Base-by-base conservation (phyloP, 2,329 filamentous ascomycete genomes). In the Thelonectria blattea region DNA sequence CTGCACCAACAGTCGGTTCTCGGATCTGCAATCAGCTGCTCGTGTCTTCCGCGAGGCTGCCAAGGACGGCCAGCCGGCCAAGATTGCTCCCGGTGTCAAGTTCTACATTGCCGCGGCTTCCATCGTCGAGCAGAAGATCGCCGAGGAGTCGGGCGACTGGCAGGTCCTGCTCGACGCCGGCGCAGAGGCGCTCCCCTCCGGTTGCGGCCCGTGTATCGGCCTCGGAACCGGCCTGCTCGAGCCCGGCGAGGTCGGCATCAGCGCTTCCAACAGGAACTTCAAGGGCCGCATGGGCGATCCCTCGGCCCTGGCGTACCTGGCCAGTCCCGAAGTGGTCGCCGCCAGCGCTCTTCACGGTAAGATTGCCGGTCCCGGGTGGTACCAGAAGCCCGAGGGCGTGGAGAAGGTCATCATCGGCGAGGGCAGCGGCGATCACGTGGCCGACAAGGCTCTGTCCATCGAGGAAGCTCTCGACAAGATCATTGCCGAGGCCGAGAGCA, bases 31-130 rank as follows among this genome's bases (percentile, higher is more conserved):
- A 0, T 88, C 90, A 0, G 94, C 94, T 10, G 92, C 92, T 14
- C 57, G 56, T 8, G 93, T 98, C 2, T 96, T 98, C 83, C 87
- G 86, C 57, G 90, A 94, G 41, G 92, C 91, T 1, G 86, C 89
- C 0, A 85, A 86, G 56, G 81, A 80, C 22, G 90, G 88, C 14
- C 80, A 83, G 56, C 77, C 86, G 6, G 84, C 91, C 18, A 92
- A 90, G 77, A 83, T 97, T 59, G 88, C 91, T 0, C 80, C 85
- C 0, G 87, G 89, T 27, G 93, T 97, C 42, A 84, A 93, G 57
- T 88, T 97, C 72, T 97, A 97, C 77, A 91, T 98, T 63, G 91
- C 93, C 0, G 93, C 94, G 0, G 94, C 94, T 1, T 97, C 93
- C 0, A 72, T 86, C 0, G 81, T 85, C 0, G 93, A 97, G 74